A percentile compares a stretch with the other conserved stretches of the same genome.
These are phyloP conservation scores for Coprinellus micaceus DNA, from an alignment of 768 basidiomycete genomes.

Conservation along the genomic window DNA sequence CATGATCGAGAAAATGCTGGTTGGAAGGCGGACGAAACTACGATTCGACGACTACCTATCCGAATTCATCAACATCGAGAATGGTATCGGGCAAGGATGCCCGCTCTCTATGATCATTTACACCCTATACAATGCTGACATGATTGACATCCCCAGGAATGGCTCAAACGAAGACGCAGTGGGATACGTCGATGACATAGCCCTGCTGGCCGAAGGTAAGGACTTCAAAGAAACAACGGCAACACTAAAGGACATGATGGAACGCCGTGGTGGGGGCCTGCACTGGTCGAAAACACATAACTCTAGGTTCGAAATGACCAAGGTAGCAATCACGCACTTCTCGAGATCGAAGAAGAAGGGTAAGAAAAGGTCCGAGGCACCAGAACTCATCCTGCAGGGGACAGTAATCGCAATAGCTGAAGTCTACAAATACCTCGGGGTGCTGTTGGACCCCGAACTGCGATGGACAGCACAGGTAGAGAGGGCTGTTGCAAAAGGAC, in stretches of 20 bases:
- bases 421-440: conserved; percentile 25
- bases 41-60: conserved; percentile 26
- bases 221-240: conserved; percentile 18
- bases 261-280: conserved; percentile 18
- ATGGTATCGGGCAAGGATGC: conserved; percentile 26
- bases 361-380: background rate
- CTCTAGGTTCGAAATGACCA: conserved; percentile 28
- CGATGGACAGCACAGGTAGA: conserved; percentile 11
- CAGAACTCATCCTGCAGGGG: background rate
- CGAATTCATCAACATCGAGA: conserved; percentile 14
- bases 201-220: conserved; percentile 21
- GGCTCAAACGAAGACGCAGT: conserved; percentile 14
- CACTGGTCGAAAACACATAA: conserved; percentile 26
- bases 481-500: conserved; percentile 11
- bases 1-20: conserved; percentile 11
- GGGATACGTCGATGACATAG: conserved; percentile 29
- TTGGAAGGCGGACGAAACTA: conserved; percentile 12
- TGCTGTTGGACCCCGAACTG: conserved; percentile 20
- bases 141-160: conserved; percentile 12
- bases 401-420: conserved; percentile 2
- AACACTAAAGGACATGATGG: conserved; percentile 25
- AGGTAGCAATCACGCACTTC: conserved; percentile 27
- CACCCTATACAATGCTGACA: conserved; percentile 23
- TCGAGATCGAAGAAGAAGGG: background rate
- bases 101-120: conserved; percentile 25